Percentiles rank a stretch among this genome's conserved stretches.
These are phyloP conservation scores for Penicillium macrosclerotiorum DNA, from an alignment of 495 filamentous ascomycete species.

Conservation along the genomic window DNA sequence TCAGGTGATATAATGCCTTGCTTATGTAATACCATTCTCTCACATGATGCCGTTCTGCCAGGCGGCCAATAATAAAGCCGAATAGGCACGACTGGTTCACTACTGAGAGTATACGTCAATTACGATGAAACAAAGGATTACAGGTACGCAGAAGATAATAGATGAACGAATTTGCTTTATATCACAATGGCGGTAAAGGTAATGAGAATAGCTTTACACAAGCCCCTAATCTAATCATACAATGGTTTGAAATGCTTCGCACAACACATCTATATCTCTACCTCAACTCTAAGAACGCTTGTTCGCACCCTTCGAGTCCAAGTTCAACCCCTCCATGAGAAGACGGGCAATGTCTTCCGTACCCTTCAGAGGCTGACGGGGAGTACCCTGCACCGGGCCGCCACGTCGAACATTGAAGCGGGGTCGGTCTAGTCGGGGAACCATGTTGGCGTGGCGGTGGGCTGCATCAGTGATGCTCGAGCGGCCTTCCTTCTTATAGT, in stretches of 20 bases:
- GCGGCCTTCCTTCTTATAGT: conserved; percentile 28
- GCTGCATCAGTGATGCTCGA: conserved; percentile 27
- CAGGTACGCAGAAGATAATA: not conserved
- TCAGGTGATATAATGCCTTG: not conserved
- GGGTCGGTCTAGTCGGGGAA: conserved; percentile 34
- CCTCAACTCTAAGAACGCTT: conserved; percentile 7
- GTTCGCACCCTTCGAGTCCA: not conserved
- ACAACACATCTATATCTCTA: not conserved
- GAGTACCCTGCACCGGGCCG: not conserved
- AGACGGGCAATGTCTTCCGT: conserved; percentile 36
- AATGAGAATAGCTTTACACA: conserved; percentile 33
- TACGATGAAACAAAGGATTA: no score
- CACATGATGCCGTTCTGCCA: no score
- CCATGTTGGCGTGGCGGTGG: conserved; percentile 21
- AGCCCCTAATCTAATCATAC: conserved; percentile 43
- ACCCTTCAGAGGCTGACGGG: conserved; percentile 11
- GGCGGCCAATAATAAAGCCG: no score
- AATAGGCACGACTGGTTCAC: no score
- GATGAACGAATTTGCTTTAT: conserved; percentile 21
- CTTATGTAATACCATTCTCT: conserved; percentile 6
- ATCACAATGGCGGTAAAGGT: conserved; percentile 27
- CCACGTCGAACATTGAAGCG: conserved; percentile 12
- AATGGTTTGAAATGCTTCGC: conserved; percentile 13
- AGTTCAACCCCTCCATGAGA: conserved; percentile 30
- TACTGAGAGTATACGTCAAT: no score